phyloP scores from a whole-genome alignment of 495 filamentous ascomycete genomes.

The Hypoxylon crocopeplum region DNA sequence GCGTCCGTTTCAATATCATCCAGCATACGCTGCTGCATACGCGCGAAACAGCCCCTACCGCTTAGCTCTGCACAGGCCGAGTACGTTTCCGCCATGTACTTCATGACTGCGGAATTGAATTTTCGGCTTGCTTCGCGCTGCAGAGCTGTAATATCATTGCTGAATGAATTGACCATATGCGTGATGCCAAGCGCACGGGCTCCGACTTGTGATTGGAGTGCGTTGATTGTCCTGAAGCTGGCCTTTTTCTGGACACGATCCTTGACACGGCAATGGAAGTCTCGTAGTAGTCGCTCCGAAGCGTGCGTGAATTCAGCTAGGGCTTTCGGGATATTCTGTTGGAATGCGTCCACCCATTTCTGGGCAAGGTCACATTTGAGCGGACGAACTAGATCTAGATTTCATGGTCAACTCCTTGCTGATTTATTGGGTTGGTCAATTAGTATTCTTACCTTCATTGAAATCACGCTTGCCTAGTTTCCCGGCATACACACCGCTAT shows the following conservation, averaged over 20 bases:
- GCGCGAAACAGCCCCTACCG: constrained; percentile 56
- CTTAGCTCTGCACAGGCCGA: constrained; percentile 48
- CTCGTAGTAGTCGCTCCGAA: constrained; percentile 23
- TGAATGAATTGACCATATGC: constrained; percentile 39
- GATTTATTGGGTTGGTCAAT: no score
- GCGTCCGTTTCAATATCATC: constrained; percentile 48
- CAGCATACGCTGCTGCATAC: constrained; percentile 58
- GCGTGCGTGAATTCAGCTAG: constrained; percentile 6
- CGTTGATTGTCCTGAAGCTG: constrained; percentile 43
- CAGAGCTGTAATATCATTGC: constrained; percentile 42
- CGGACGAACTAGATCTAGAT: constrained; percentile 48
- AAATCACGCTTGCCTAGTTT: constrained; percentile 46
- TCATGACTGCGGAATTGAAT: constrained; percentile 55
- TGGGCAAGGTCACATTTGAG: constrained; percentile 56
- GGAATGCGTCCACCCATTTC: constrained; percentile 61
- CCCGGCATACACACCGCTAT: constrained; percentile 42
- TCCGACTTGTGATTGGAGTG: constrained; percentile 47
- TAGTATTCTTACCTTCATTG: constrained; percentile 52
- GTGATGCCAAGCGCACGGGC: neutral
- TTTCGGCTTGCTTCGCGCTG: constrained; percentile 63
- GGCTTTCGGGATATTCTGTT: constrained; percentile 7
- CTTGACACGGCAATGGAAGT: constrained; percentile 44
- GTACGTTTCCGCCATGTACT: constrained; percentile 53
- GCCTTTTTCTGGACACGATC: constrained; percentile 22
- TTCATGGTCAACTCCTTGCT: no score